These are phyloP conservation scores for Aspergillus ochraceus DNA, from an alignment of 2,329 filamentous ascomycete genomes.

Conservation along the genomic window DNA sequence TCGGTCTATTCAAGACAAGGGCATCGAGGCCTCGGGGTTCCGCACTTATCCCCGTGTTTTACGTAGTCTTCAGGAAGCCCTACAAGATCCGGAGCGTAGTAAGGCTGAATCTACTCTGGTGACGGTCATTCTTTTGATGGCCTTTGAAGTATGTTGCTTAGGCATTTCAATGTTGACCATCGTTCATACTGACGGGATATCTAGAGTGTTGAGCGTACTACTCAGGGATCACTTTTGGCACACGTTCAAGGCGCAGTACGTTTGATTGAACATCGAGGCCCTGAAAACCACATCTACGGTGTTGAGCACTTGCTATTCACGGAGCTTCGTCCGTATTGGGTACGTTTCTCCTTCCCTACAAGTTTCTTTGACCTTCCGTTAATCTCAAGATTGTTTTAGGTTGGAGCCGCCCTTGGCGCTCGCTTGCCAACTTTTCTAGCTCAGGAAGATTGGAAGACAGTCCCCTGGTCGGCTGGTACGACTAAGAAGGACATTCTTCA, in stretches of 20 bases:
- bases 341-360: conserved; percentile 15
- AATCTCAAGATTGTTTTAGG: conserved; percentile 18
- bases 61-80: conserved; percentile 36
- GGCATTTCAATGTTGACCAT: neutral
- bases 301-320: conserved; percentile 41
- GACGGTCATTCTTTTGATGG: conserved; percentile 39
- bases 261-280: conserved; percentile 40
- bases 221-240: conserved; percentile 30
- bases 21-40: conserved; percentile 35
- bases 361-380: neutral
- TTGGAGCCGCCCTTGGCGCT: conserved; percentile 30
- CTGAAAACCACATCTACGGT: conserved; percentile 41
- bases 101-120: conserved; percentile 40
- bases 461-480: conserved; percentile 40
- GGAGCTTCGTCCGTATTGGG: conserved; percentile 42
- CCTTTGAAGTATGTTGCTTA: conserved; percentile 33
- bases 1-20: conserved; percentile 34
- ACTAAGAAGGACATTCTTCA: conserved; percentile 39
- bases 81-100: conserved; percentile 36
- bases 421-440: conserved; percentile 38
- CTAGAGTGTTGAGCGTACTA: conserved; percentile 39
- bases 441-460: conserved; percentile 39
- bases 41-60: conserved; percentile 36
- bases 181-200: conserved; percentile 3
- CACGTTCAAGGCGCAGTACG: conserved; percentile 38